Base-by-base conservation (phyloP, 2,329 filamentous ascomycete species). In the Plectosphaerella plurivora region DNA sequence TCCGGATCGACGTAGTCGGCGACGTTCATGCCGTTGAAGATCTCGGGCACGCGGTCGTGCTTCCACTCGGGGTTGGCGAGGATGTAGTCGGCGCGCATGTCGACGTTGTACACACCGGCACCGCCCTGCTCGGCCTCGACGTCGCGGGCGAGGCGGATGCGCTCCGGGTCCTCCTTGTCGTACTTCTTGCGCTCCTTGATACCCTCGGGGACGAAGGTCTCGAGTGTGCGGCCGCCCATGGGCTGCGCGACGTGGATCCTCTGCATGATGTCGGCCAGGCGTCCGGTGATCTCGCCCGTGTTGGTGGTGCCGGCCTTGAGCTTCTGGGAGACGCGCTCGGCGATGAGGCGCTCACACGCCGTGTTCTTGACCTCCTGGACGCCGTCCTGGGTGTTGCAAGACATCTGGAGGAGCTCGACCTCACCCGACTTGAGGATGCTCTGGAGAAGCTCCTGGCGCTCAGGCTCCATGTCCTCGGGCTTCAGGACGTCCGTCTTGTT, bases 181-280 rank as follows among this genome's bases (percentile, higher is more conserved):
- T 93, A 96, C 75, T 95, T 97, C 79, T 88, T 89, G 71, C 84
- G 79, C 55, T 79, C 77, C 76, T 91, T 89, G 63, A 88, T 81
- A 7, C 82, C 91, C 51, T 97, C 91, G 5, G 94, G 95, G 56
- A 99, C 93, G 66, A 88, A 96, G 0, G 89, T 82, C 72, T 96
- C 88, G 44, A 88, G 84, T 18, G 82, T 79, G 49, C 88, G 78
- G 57, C 91, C 91, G 57, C 86, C 89, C 73, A 96, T 84, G 50
- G 94, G 95, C 66, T 91, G 84, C n/a, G 94, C 94, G 58, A 99
- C 95, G 74, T 99, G 95, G 53, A 99, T 99, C 66, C 95, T 85
- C 56, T 89, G 83, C 68, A 99, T 86, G 49, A 99, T 88, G 65
- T 97, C 92, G 36, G 89, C 91, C 52, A 97, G 80, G 63, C 95